These are phyloP conservation scores for Allium fistulosum DNA, from an alignment of 106 monocot species.

Conservation along the genomic window DNA sequence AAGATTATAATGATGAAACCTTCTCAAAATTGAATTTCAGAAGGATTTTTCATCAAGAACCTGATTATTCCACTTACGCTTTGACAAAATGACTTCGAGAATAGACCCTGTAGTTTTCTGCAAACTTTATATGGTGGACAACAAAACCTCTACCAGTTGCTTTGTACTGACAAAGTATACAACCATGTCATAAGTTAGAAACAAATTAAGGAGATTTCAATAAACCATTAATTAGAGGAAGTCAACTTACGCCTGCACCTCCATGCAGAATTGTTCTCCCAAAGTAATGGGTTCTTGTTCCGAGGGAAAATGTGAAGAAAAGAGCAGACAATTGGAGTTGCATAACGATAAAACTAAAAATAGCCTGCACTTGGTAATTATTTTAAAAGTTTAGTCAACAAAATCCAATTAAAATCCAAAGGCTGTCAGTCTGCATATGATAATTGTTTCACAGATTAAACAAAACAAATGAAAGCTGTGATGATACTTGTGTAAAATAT, in stretches of 20 bases:
- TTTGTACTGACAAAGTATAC: conserved; percentile 49
- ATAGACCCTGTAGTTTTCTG: conserved; percentile 89
- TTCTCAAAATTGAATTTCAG: no score
- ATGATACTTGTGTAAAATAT: no score
- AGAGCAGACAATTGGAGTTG: conserved; percentile 86
- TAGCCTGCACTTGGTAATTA: conserved; percentile 43
- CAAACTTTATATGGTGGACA: conserved; percentile 84
- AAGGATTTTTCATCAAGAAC: no score
- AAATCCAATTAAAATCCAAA: background rate
- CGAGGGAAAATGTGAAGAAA: conserved; percentile 98
- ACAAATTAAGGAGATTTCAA: conserved; percentile 2
- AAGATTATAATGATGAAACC: no score
- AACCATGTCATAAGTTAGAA: conserved; percentile 3
- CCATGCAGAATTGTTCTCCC: conserved; percentile 98
- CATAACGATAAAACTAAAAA: conserved; percentile 91
- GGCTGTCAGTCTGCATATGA: no score
- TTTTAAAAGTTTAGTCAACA: background rate
- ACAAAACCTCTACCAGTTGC: conserved; percentile 99
- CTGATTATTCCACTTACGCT: conserved; percentile 47
- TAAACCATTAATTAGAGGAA: background rate
- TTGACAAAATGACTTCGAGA: conserved; percentile 97
- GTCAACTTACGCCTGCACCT: conserved; percentile 68
- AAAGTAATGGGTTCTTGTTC: conserved; percentile 95
- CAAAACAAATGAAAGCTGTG: no score
- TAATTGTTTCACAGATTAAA: no score